Base-by-base conservation (phyloP, 2,329 filamentous ascomycete genomes). In the Nemania bipapillata region DNA sequence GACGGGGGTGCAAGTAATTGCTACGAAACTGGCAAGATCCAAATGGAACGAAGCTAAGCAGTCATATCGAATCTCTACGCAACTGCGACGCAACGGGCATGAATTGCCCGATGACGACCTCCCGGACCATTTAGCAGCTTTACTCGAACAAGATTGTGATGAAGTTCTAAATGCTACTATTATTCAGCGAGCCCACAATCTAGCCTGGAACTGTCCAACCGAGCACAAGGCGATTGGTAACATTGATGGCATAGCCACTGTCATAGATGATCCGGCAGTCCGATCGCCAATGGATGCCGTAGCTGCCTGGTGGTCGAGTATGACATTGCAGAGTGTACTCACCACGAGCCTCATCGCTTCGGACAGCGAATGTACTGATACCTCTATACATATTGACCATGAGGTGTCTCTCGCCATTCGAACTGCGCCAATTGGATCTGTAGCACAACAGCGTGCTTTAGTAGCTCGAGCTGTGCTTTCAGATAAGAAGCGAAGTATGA, bases 221-320 rank as follows among this genome's bases (percentile, higher is more conserved):
- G 89, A 89, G 1, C 84, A 92, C 74, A 89, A 90, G 32, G 86
- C 89, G 0, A 82, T 85, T 50, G 83, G 86, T 2, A 83, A 85
- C 24, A 91, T 92, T 70, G 89, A 91, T 60, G 89, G 92, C 55
- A 91, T 96, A 85, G 92, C 96, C 77, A 86, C 88, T 5, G 93
- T 97, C 0, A 92, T 96, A 2, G 92, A 96, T 67, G 95, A 97
- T 75, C 88, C 89, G 60, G 91, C 93, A 2, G 92, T 97, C 68
- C 89, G 92, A 60, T 96, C 93, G 20, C 93, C 94, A 0, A 87
- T 97, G 72, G 95, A 97, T 79, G 94, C 93, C 12, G 88, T 97
- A 59, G 93, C 94, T 6, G 93, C 94, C 1, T 97, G 94, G 94
- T 96, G 90, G 83, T 96, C 94, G 0, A 93, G 89, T 71, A 85